Base-by-base conservation (phyloP, 495 filamentous ascomycete species). In the Aspergillus saccharolyticus region DNA sequence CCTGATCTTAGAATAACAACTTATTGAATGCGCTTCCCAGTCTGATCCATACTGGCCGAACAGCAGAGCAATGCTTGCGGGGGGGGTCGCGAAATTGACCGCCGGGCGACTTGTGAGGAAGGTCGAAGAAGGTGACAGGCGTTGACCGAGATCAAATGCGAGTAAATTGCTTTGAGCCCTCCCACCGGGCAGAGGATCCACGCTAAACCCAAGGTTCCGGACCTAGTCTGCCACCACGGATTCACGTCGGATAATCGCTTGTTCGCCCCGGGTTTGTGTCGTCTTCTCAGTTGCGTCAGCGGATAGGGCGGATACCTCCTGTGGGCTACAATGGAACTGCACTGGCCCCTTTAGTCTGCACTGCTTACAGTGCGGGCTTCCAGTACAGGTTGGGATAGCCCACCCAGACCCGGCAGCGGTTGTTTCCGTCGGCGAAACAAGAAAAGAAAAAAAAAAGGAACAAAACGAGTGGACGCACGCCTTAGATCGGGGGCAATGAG, bases 141-240 rank as follows among this genome's bases (percentile, higher is more conserved):
- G 55, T 22, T 33, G 56, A 59, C 49, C 52, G 58, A 39, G 14
- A 12, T 12, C 14, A 12, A 39, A 39, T 39, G 33, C 33, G 33
- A 39, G 33, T 39, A 39, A 39, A 53, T 42, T 62, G 57, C 46
- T 60, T 58, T 57, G 52, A 52, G 54, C 44, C n/a, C 45, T 56
- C 33, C 47, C 48, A 51, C 33, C 49, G 30, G 55, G 53, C 43
- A 46, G 33, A 59, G 61, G 64, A 61, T 66, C 64, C 64, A 66
- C 64, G 64, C 56, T 58, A 58, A 59, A 48, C 59, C 61, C 58
- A 54, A 49, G 59, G 59, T 57, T 57, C 58, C 52, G 54, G 58
- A 57, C 54, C 58, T 43, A 54, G 49, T n/a, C 47, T 55, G 21
- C 25, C 18, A 49, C 44, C 3, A 45, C 39, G 47, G 20, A 48